Base-by-base conservation (phyloP, 2,329 filamentous ascomycete species). In the Teratosphaeria nubilosa region DNA sequence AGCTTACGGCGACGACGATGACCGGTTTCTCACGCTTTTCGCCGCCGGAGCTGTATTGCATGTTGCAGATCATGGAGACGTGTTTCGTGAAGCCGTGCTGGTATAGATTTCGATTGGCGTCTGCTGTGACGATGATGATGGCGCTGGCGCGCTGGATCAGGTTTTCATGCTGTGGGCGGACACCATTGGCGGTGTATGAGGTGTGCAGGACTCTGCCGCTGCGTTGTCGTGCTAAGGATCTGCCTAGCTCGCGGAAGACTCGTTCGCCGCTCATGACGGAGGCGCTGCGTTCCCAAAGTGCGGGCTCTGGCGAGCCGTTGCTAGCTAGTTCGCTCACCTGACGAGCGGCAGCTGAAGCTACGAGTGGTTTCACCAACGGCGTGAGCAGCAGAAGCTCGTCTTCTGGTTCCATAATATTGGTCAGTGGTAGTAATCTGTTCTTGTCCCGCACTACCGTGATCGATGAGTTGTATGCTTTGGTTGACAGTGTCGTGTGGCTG, bases 11-110 rank as follows among this genome's bases (percentile, higher is more conserved):
- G 7, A 96, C 87, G 3, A 96, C 92, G 25, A 96, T 86, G 41
- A 96, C 76, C 0, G 91, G 89, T 74, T 95, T 96, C 72, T 94
- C 80, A 10, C 77, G 75, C 58, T 75, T 89, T 69, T 91, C 88
- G 1, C 88, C 88, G 14, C 82, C 82, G 6, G 86, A 84, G 6
- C 85, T 83, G 61, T 77, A 79, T 58, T 90, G 81, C 83, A 91
- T 87, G 24, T 88, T 90, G 74, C 91, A 96, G 74, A 96, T 92
- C 87, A 95, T 94, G 13, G 91, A 87, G 9, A 96, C 89, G 64
- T 97, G 92, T 71, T 96, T 97, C 1, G 92, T 92, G 70, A 97
- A 97, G 0, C 91, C 91, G 55, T 90, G 85, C 71, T 97, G 92
- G 69, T 96, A 97, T 14, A 95, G 76, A 69, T 97, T 96, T 48